Base-by-base conservation (phyloP, 177 flowering plant species). In the Vitis hybrid region DNA sequence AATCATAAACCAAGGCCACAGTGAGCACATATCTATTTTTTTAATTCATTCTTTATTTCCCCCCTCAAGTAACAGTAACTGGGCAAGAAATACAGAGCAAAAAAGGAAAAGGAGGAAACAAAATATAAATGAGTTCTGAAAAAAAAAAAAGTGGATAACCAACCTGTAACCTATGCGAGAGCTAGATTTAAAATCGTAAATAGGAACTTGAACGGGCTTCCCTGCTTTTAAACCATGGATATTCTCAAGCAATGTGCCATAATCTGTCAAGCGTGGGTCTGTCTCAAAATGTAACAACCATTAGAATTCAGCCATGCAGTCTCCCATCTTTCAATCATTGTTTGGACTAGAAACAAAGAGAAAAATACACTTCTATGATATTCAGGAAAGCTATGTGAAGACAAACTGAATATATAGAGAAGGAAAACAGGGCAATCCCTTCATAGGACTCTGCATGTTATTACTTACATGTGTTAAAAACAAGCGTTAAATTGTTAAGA, bases 201-300 rank as follows among this genome's bases (percentile, higher is more conserved):
- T 81, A 49, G 98, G 99, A 78, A 92, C 95, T 79, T 93, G 81
- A 73, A 81, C 95, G 60, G 84, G 68, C 65, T 89, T 93, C 66
- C 97, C 98, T 62, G 81, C 92, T 74, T 87, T 90, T 64, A 96
- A 76, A 64, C 85, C 97, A 66, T 83, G 85, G 59, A 93, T 88
- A 71, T 93, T 96, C 61, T 88, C 82, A 17, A 96, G 97, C 82
- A 96, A 83, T 17, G 97, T 91, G 58, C 88, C 93, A 82, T 93
- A 96, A 76, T 96, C 99, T 48, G 97, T 93, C 85, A 93, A 74
- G 46, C 97, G 92, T 21, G 99, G 99, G 69, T 96, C 99, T 96
- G 96, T 74, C 75, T 13, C 73, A 84, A 78, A 60, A 72, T 51
- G 68, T 17, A 10, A 63, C 14, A 77, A 53, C 21, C 64, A 79